These are phyloP conservation scores for Yarrowia phangngaensis DNA, from an alignment of 805 yeast species.

Conservation along the genomic window DNA sequence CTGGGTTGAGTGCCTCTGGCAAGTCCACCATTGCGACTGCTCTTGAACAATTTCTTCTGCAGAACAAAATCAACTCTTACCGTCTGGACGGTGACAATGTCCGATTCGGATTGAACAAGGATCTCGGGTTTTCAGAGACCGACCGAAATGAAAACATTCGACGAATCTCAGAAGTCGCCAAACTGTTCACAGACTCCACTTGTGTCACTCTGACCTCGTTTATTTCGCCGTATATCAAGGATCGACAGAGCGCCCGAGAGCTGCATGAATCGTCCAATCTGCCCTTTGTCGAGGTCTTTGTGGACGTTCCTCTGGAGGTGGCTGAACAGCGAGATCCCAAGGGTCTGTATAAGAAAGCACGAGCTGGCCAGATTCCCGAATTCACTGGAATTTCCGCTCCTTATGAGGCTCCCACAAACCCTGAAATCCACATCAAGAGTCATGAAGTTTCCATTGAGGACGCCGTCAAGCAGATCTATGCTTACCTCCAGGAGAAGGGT, in stretches of 20 bases:
- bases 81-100: conserved; percentile 91
- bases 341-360: conserved; percentile 93
- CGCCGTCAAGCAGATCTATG: conserved; percentile 67
- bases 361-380: conserved; percentile 89
- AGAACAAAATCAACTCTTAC: conserved; percentile 68
- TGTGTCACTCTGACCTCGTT: conserved; percentile 83
- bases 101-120: conserved; percentile 92
- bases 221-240: conserved; percentile 84
- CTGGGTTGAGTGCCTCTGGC: conserved; percentile 94
- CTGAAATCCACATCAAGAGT: conserved; percentile 80
- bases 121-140: conserved; percentile 83
- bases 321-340: conserved; percentile 98
- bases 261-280: conserved; percentile 70
- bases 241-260: conserved; percentile 80
- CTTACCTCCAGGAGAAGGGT: conserved; percentile 43
- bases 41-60: conserved; percentile 73
- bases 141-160: conserved; percentile 95
- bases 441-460: conserved; percentile 71
- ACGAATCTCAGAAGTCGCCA: conserved; percentile 91
- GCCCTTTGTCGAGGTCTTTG: conserved; percentile 85
- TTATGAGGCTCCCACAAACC: conserved; percentile 81
- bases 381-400: conserved; percentile 96
- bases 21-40: conserved; percentile 95
- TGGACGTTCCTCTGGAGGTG: conserved; percentile 88
- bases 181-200: conserved; percentile 90